Conservation (phyloP, 371 early-diverging fungal species). For the Phascolomyces articulosus region DNA sequence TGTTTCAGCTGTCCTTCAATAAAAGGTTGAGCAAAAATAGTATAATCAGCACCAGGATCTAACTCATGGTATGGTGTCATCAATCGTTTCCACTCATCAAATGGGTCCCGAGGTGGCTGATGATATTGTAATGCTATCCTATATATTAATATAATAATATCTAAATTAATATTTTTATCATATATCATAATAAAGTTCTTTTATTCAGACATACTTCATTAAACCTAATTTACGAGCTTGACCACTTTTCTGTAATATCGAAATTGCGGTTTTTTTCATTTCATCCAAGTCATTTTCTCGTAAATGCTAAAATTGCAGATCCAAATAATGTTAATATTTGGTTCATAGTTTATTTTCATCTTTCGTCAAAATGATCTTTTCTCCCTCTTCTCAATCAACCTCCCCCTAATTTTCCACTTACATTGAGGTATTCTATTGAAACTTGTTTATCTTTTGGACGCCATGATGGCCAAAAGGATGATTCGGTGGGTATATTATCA, state of each 20-base stretch:
- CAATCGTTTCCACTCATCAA: background rate
- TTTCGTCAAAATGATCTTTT: too few species aligned
- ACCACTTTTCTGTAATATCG: background rate
- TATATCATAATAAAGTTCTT: too few species aligned
- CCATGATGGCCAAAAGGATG: background rate
- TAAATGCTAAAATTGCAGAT: too few species aligned
- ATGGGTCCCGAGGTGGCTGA: background rate
- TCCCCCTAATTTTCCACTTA: too few species aligned
- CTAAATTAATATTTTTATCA: too few species aligned
- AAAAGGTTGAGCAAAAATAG: background rate
- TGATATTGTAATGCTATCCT: background rate
- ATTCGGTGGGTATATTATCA: background rate
- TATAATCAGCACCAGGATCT: background rate
- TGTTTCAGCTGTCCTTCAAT: background rate
- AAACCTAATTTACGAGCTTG: background rate
- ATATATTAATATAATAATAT: background rate
- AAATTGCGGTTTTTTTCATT: background rate
- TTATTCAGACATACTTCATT: background rate
- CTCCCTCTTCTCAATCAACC: too few species aligned
- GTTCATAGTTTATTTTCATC: too few species aligned
- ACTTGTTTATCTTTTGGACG: background rate
- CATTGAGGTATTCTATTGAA: background rate
- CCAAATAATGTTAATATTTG: too few species aligned
- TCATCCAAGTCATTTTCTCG: too few species aligned
- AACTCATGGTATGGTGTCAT: background rate